These are phyloP conservation scores for Diaporthe vexans DNA, from an alignment of 2,329 filamentous ascomycete genomes.

Conservation along the genomic window DNA sequence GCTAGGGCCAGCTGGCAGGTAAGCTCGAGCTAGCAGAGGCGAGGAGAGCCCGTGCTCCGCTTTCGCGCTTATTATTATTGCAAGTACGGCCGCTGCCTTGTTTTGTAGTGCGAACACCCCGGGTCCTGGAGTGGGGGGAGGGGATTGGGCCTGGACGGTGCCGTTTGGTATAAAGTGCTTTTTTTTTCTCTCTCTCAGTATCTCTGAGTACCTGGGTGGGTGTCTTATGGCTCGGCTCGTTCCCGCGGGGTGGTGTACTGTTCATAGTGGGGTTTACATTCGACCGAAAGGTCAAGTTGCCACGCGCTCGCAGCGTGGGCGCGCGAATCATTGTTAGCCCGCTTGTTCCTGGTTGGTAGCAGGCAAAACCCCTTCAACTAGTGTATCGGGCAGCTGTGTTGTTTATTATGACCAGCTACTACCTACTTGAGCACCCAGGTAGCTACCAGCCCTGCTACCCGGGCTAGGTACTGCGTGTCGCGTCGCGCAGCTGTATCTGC, in stretches of 20 bases:
- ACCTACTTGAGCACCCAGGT: too few species aligned
- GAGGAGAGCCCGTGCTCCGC: not conserved
- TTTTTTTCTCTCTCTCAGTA: too few species aligned
- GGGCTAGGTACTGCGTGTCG: not conserved
- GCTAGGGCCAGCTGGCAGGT: slow-evolving; percentile 23
- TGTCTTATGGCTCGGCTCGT: slow-evolving; percentile 29
- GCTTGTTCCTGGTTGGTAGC: slow-evolving; percentile 29
- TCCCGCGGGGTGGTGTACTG: not conserved
- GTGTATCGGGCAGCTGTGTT: not conserved
- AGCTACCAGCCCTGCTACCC: too few species aligned
- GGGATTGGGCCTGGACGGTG: slow-evolving; percentile 11
- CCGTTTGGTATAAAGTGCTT: slow-evolving; percentile 16
- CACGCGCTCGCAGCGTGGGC: slow-evolving; percentile 21
- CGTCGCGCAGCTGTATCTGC: not conserved
- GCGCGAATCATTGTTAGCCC: not conserved
- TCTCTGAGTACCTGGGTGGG: not conserved
- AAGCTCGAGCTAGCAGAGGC: slow-evolving; percentile 5
- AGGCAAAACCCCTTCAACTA: slow-evolving; percentile 16
- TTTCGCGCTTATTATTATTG: slow-evolving; percentile 1
- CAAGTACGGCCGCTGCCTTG: slow-evolving; percentile 19
- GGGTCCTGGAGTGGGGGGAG: not conserved
- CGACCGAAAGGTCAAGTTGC: not conserved
- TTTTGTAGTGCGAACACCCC: slow-evolving; percentile 15
- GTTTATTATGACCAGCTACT: not conserved
- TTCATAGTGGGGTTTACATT: too few species aligned